A percentile compares a stretch with the other conserved stretches of the same genome.
These are phyloP conservation scores for Globisporangium alternatum DNA, from an alignment of 352 stramenopile species.

Conservation along the genomic window DNA sequence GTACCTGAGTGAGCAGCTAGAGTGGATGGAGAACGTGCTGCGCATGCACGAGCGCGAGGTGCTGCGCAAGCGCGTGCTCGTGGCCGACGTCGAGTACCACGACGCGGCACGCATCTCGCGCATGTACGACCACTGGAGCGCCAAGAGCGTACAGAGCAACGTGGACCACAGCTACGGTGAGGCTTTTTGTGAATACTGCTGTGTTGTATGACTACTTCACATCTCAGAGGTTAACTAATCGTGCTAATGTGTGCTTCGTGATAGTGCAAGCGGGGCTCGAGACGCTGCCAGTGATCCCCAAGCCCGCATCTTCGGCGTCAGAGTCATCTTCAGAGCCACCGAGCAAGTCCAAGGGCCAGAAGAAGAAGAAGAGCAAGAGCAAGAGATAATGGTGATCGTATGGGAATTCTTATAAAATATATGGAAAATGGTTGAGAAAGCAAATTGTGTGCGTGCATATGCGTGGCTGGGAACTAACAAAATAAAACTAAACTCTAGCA, in stretches of 20 bases:
- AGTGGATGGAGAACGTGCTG: conserved; percentile 78
- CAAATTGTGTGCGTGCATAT: neutral
- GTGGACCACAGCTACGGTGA: conserved; percentile 50
- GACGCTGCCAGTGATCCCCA: conserved; percentile 26
- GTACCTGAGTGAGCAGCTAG: conserved; percentile 31
- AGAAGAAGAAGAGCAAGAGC: conserved; percentile 45
- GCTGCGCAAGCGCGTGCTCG: conserved; percentile 51
- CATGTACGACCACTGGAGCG: conserved; percentile 46
- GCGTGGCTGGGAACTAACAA: neutral
- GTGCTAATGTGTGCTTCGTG: neutral
- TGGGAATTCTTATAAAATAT: conserved; percentile 4
- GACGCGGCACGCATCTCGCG: conserved; percentile 32
- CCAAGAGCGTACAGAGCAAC: conserved; percentile 31
- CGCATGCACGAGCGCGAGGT: conserved; percentile 66
- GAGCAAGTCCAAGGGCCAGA: conserved; percentile 24
- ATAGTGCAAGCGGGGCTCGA: conserved; percentile 43
- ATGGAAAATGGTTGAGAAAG: conserved; percentile 9
- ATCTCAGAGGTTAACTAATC: neutral
- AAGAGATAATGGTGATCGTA: conserved; percentile 15
- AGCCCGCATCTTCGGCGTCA: neutral
- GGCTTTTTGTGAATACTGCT: conserved; percentile 10
- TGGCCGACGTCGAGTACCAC: conserved; percentile 52
- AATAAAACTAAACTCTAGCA: conserved; percentile 9
- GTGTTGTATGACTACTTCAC: neutral
- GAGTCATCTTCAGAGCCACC: conserved; percentile 4